These are phyloP conservation scores for Lotus japonicus DNA, from an alignment of 306 rosid species.

Conservation along the genomic window DNA sequence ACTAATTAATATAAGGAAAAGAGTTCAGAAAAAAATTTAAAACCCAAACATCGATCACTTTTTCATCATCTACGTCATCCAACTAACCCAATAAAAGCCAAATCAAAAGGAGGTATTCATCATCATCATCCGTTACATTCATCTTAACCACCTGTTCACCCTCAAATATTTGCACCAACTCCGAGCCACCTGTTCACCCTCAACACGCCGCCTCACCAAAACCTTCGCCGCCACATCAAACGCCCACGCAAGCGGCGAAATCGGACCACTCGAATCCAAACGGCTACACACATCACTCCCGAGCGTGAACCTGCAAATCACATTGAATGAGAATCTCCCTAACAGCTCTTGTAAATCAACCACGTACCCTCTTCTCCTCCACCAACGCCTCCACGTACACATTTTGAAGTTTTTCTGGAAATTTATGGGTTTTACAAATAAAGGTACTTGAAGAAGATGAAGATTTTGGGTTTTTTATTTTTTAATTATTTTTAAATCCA, in stretches of 20 bases:
- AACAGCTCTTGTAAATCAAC: constrained; percentile 71
- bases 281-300: constrained; percentile 40
- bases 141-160: constrained; percentile 25
- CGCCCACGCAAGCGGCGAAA: constrained; percentile 40
- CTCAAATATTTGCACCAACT: constrained; percentile 60
- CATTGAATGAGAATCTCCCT: constrained; percentile 59
- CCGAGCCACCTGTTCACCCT: constrained; percentile 68
- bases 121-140: constrained; percentile 13
- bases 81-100: no score
- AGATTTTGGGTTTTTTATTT: no score
- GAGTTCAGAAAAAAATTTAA: no score
- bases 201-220: constrained; percentile 74
- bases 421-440: no score
- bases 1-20: no score
- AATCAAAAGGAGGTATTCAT: no score
- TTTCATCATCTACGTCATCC: no score
- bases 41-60: no score
- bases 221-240: constrained; percentile 67
- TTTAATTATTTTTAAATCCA: no score
- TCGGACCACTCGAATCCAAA: constrained; percentile 46
- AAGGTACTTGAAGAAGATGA: no score
- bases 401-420: no score
- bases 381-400: constrained; percentile 45
- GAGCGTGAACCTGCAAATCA: constrained; percentile 51
- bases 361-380: not conserved